Conservation (phyloP, 2,329 filamentous ascomycete species). For the Pseudogymnoascus sp. region DNA sequence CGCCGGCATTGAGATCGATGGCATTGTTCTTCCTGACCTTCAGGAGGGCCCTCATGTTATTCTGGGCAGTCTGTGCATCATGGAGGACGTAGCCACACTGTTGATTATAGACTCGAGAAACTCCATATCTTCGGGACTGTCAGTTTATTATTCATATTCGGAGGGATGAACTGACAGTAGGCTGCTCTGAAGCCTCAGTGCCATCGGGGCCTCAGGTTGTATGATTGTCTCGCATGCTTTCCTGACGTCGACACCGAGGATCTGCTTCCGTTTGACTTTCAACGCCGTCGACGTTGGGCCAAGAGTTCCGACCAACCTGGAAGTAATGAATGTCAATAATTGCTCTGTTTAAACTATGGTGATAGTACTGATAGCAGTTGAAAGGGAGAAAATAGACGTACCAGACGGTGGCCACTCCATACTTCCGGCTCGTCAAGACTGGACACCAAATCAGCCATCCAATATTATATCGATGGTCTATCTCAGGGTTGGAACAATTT, state of each 20-base stretch:
- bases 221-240: conserved; percentile 87
- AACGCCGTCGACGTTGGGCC: conserved; percentile 64
- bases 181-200: conserved; percentile 80
- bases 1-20: conserved; percentile 64
- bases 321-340: not conserved
- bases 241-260: conserved; percentile 77
- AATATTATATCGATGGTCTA: not conserved
- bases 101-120: conserved; percentile 77
- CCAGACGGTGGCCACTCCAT: conserved; percentile 95
- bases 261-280: conserved; percentile 75
- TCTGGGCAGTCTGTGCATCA: conserved; percentile 69
- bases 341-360: not conserved
- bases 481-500: conserved; percentile 29
- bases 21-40: conserved; percentile 49
- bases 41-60: conserved; percentile 63
- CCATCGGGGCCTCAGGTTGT: conserved; percentile 77
- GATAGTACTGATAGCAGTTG: not conserved
- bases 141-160: conserved; percentile 10
- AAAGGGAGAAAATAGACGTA: conserved; percentile 36
- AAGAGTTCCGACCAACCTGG: conserved; percentile 84
- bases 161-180: conserved; percentile 52
- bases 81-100: conserved; percentile 80
- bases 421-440: conserved; percentile 77
- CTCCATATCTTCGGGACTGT: conserved; percentile 52
- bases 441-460: not conserved